Evolutionary conservation across 352 stramenopile genomes (phyloP).

Genomic region (Albugo laibachii): DNA sequence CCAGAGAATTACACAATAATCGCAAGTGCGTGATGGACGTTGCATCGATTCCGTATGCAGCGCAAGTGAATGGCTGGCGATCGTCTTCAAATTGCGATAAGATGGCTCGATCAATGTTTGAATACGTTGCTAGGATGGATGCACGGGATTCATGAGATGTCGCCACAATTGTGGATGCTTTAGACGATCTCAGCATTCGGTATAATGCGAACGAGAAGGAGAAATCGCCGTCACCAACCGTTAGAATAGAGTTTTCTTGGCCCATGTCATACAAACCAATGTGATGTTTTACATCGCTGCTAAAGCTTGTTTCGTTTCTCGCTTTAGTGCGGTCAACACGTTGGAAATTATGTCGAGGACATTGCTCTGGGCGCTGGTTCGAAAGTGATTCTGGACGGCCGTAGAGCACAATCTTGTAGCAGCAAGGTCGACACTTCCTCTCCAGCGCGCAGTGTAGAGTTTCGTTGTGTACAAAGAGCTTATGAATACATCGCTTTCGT

Average conservation of each 20-base stretch:
- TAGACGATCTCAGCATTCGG: slow-evolving; percentile 16
- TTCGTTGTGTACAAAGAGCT: slow-evolving; percentile 19
- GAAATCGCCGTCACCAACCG: slow-evolving; percentile 92
- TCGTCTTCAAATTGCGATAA: slow-evolving; percentile 31
- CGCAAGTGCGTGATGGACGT: slow-evolving; percentile 62
- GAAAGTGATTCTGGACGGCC: slow-evolving; percentile 25
- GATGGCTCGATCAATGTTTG: slow-evolving; percentile 54
- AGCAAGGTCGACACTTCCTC: slow-evolving; percentile 62
- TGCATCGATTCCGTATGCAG: slow-evolving; percentile 83
- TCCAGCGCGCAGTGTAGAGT: slow-evolving; percentile 46
- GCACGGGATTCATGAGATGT: slow-evolving; percentile 84
- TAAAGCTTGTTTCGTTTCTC: slow-evolving; percentile 1
- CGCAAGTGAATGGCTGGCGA: slow-evolving; percentile 26
- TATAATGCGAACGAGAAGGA: slow-evolving; percentile 86
- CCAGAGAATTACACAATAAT: slow-evolving; percentile 3
- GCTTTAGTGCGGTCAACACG: no score
- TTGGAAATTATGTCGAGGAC: slow-evolving; percentile 20
- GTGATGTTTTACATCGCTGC: slow-evolving; percentile 2
- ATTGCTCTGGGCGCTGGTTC: slow-evolving; percentile 63
- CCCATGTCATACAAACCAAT: slow-evolving; percentile 43
- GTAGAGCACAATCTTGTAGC: slow-evolving; percentile 74
- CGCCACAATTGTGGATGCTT: slow-evolving; percentile 38
- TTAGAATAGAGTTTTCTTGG: slow-evolving; percentile 46
- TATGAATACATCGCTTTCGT: no score
- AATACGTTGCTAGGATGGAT: slow-evolving; percentile 82